Conservation (phyloP, 306 rosid species). For the Morella rubra region DNA sequence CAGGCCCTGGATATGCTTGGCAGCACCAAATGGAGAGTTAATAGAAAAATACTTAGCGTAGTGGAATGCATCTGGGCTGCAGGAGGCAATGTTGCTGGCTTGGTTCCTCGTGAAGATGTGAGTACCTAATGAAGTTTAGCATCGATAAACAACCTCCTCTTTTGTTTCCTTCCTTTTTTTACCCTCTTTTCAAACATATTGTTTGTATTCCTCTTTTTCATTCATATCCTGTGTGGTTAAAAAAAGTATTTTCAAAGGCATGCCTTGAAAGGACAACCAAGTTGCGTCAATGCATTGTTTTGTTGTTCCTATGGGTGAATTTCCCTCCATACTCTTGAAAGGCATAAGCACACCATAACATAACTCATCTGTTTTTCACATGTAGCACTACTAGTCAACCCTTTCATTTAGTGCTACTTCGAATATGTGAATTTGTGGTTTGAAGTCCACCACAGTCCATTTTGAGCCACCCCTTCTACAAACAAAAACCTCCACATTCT, state of each 20-base stretch:
- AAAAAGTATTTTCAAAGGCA: slow-evolving; percentile 2
- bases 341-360: not conserved
- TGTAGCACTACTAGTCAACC: not conserved
- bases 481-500: not conserved
- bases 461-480: not conserved
- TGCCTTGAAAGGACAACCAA: not conserved
- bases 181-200: not conserved
- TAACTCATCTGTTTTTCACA: not conserved
- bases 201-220: not conserved
- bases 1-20: slow-evolving; percentile 90
- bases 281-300: not conserved
- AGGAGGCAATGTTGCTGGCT: slow-evolving; percentile 84
- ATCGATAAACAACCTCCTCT: not conserved
- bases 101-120: slow-evolving; percentile 74
- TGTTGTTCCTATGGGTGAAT: not conserved
- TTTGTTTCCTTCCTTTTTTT: not conserved
- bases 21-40: slow-evolving; percentile 81
- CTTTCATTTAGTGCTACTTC: not conserved
- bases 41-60: slow-evolving; percentile 62
- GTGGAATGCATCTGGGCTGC: slow-evolving; percentile 79
- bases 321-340: not conserved
- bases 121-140: slow-evolving; percentile 29
- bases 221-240: not conserved
- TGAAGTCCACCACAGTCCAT: not conserved
- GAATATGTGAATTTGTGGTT: not conserved